These are phyloP conservation scores for Epichloe typhina DNA, from an alignment of 2,329 filamentous ascomycete species.

Conservation along the genomic window DNA sequence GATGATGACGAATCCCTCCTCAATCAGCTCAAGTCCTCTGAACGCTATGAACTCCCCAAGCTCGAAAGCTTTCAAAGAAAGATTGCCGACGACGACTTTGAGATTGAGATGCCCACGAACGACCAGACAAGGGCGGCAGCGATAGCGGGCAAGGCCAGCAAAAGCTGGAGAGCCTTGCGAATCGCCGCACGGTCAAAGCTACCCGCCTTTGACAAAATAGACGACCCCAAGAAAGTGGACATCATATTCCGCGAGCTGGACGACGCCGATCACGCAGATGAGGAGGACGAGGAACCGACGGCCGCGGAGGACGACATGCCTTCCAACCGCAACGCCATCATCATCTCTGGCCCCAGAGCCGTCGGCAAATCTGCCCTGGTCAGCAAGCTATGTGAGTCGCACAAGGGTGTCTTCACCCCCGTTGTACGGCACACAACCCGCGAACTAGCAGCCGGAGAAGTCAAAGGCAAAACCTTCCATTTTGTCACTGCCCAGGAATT, in stretches of 20 bases:
- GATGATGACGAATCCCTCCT: conserved; percentile 45
- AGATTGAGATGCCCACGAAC: conserved; percentile 68
- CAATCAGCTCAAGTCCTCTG: conserved; percentile 52
- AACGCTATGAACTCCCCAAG: conserved; percentile 55
- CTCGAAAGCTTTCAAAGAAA: conserved; percentile 57
- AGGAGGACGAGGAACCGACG: conserved; percentile 17
- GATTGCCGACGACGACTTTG: conserved; percentile 70
- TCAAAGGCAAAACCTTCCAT: conserved; percentile 37
- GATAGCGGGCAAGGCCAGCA: conserved; percentile 66
- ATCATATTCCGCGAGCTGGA: conserved; percentile 39
- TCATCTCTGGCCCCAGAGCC: conserved; percentile 53
- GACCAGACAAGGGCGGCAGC: conserved; percentile 41
- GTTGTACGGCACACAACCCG: conserved; percentile 44
- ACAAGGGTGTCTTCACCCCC: conserved; percentile 50
- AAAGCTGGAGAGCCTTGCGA: conserved; percentile 79
- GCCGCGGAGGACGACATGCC: conserved; percentile 27
- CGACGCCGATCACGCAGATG: conserved; percentile 23
- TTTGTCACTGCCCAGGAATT: conserved; percentile 45
- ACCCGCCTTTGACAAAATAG: conserved; percentile 72
- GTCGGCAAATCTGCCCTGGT: conserved; percentile 52
- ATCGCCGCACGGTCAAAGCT: conserved; percentile 64
- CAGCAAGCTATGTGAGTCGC: conserved; percentile 47
- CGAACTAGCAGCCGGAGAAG: conserved; percentile 33
- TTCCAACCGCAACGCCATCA: conserved; percentile 39
- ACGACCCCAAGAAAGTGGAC: conserved; percentile 61